phyloP scores from a whole-genome alignment of 1,284 basidiomycete genomes.

The Abortiporus biennis region DNA sequence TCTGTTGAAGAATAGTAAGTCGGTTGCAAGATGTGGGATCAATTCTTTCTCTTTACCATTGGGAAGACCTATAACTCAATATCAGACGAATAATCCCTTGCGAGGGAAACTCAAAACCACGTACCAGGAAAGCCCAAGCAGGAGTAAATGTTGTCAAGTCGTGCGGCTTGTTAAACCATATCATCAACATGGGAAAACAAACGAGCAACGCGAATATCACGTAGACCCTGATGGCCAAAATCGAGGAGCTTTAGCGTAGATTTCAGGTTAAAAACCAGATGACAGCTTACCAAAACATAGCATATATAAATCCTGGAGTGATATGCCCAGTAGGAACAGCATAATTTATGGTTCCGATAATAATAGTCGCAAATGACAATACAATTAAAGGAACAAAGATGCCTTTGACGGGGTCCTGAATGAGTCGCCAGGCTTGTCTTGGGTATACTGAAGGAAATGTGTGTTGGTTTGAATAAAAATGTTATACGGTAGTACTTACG shows the following conservation, averaged over 20 bases:
- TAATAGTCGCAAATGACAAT: conserved; percentile 43
- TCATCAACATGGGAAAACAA: conserved; percentile 44
- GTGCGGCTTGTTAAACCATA: conserved; percentile 45
- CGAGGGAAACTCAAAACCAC: too few relatives aligned
- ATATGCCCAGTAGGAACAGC: conserved; percentile 32
- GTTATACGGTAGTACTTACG: conserved; percentile 22
- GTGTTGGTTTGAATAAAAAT: background rate
- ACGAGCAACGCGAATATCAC: conserved; percentile 32
- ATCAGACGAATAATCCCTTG: too few relatives aligned
- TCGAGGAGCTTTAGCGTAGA: background rate
- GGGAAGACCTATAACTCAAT: conserved; percentile 39
- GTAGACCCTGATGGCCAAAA: conserved; percentile 31
- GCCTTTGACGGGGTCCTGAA: conserved; percentile 39
- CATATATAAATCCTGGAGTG: conserved; percentile 30
- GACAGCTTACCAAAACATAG: conserved; percentile 36
- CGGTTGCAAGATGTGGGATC: conserved; percentile 5
- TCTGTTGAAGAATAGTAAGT: conserved; percentile 20
- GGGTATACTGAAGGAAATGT: conserved; percentile 31
- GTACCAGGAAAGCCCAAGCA: conserved; percentile 40
- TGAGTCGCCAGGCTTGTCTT: conserved; percentile 32
- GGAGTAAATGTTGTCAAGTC: conserved; percentile 39
- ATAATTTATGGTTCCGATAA: conserved; percentile 45
- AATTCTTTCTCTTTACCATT: conserved; percentile 25
- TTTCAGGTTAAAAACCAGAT: background rate
- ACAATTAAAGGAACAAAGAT: conserved; percentile 43